Base-by-base conservation (phyloP, 495 filamentous ascomycete genomes). In the Viridothelium virens region DNA sequence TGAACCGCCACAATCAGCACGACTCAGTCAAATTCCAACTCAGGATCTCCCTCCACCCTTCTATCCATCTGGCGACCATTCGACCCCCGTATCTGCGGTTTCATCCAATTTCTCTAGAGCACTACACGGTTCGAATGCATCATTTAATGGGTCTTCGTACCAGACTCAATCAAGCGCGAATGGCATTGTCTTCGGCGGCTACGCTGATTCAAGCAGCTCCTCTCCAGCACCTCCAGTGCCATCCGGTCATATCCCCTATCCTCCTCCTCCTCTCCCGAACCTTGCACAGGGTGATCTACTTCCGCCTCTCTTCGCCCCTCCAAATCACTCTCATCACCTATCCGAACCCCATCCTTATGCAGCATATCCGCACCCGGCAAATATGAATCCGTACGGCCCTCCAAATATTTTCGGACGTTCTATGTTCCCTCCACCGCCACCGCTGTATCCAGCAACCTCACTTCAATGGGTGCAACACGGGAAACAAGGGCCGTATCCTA, bases 121-220 rank as follows among this genome's bases (percentile, higher is more conserved):
- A 14, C 41, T 48, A n/a, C 44, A 59, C 25, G 53, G 53, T 14
- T 59, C 53, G 18, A 36, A 59, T 59, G 53, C 63, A 16, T 61
- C 69, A 9, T 50, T 64, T 38, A 63, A 68, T 14, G 38, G 50
- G 31, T 48, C 65, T 47, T 59, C 62, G 10, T 73, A 74, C 41
- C 53, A 39, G n/a, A 48, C 71, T 7, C 74, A 70, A 18, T 71
- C 73, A 2, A 74, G 72, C 65, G 46, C 67, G 11, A 71, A 72
- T 53, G 67, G 70, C 31, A 70, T 78, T 44, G 68, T 75, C 16
- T 77, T 76, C 67, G 76, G 75, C 33, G 70, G 66, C 31, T 64
- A 69, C n/a, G 65, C 72, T 18, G 73, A 74, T 44, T 76, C 75
- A 31, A 61, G 68, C 11, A 67, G 65, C 18, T 71, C 74, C 9